Percentiles rank a stretch among this genome's conserved stretches.
These are phyloP conservation scores for Phylloporus rhodoxanthus DNA, from an alignment of 768 basidiomycete species.

Conservation along the genomic window DNA sequence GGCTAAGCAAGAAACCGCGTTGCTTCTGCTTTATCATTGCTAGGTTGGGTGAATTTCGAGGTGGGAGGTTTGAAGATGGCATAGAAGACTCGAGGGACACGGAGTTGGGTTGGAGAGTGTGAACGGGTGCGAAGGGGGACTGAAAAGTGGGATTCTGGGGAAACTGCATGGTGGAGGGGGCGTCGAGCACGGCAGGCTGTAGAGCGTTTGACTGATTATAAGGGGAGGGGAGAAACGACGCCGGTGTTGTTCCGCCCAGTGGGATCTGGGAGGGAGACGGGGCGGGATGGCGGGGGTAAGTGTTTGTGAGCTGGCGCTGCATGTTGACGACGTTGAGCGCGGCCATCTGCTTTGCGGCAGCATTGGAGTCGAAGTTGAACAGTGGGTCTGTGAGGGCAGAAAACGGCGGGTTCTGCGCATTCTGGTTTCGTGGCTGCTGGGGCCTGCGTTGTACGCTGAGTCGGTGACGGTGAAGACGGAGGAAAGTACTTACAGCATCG, in stretches of 20 bases:
- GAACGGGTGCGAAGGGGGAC: slow-evolving; percentile 37
- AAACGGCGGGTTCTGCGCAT: slow-evolving; percentile 17
- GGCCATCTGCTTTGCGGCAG: slow-evolving; percentile 77
- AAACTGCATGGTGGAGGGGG: slow-evolving; percentile 37
- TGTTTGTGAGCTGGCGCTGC: slow-evolving; percentile 47
- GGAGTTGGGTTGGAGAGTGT: slow-evolving; percentile 28
- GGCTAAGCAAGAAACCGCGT: slow-evolving; percentile 52
- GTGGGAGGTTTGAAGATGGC: slow-evolving; percentile 33
- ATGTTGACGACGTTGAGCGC: slow-evolving; percentile 58
- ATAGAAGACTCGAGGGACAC: slow-evolving; percentile 45
- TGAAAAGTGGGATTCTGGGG: slow-evolving; percentile 41
- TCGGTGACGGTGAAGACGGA: neutral
- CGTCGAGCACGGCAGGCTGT: slow-evolving; percentile 38
- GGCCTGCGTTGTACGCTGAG: slow-evolving; percentile 32
- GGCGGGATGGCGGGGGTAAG: slow-evolving; percentile 43
- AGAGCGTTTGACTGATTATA: slow-evolving; percentile 27
- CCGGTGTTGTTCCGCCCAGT: slow-evolving; percentile 59
- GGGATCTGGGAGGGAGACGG: slow-evolving; percentile 31
- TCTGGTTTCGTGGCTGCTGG: slow-evolving; percentile 32
- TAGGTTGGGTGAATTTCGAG: slow-evolving; percentile 33
- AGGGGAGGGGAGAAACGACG: slow-evolving; percentile 46
- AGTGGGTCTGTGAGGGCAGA: slow-evolving; percentile 31
- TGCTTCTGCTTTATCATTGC: slow-evolving; percentile 48
- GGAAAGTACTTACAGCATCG: slow-evolving; percentile 31
- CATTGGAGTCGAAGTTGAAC: slow-evolving; percentile 57